Base-by-base conservation (phyloP, 2,329 filamentous ascomycete species). In the Aaosphaeria arxii region DNA sequence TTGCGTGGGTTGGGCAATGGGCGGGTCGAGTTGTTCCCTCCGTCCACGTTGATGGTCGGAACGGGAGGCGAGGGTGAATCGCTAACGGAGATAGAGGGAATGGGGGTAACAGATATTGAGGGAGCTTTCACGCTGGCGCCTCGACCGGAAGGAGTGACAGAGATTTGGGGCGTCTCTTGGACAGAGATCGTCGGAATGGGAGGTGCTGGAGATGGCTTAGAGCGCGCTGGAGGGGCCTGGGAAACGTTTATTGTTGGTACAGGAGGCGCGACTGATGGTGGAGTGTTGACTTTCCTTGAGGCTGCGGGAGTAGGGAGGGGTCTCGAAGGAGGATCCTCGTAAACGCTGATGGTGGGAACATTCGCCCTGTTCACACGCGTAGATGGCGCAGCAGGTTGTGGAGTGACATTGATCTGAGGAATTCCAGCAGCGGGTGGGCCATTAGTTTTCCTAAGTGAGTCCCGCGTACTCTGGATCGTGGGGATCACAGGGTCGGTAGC, bases 181-280 rank as follows among this genome's bases (percentile, higher is more conserved):
- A 63, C 46, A 46, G 60, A 53, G 49, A 58, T 58, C 13, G 57
- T 56, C 11, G 59, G 58, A 44, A 62, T 40, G 35, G 56, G 43
- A 53, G 61, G 59, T 42, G 56, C 47, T 51, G 63, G 54, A 56
- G 61, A 55, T 49, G 59, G 49, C 47, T 57, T 55, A 48, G 60
- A 55, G 51, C 57, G 58, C 42, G 57, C 42, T 49, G 62, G 42
- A 50, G 61, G 55, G 47, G 64, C 63, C 47, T 80, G 75, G 28
- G 76, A 75, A 9, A 80, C 58, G 55, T 76, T 78, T 56, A 85
- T 82, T 6, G 74, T 74, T 35, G 71, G 70, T 50, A 69, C 52
- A 9, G 63, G 49, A 32, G 60, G 36, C 32, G 50, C 38, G 28
- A 52, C 51, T 44, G 57, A 50, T 33, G 58, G 55, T 17, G 58